These are phyloP conservation scores for Mytilinidion resinicola DNA, from an alignment of 495 filamentous ascomycete species.

Conservation along the genomic window DNA sequence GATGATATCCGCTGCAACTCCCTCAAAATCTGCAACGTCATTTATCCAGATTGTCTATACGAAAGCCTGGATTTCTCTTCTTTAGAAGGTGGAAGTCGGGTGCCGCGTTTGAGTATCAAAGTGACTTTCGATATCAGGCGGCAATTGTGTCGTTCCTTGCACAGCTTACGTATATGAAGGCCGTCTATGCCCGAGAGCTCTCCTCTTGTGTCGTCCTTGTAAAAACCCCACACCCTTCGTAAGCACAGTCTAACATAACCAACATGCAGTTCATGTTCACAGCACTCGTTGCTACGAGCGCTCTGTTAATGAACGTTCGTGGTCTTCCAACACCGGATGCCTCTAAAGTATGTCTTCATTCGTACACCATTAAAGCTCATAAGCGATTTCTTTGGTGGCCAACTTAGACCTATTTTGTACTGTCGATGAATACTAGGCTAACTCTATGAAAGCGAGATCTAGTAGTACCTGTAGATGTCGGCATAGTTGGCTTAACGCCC, in stretches of 20 bases:
- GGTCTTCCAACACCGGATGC: slow-evolving; percentile 14
- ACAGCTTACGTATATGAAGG: slow-evolving; percentile 23
- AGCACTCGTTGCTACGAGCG: slow-evolving; percentile 15
- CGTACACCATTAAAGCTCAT: no score
- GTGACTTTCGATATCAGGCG: slow-evolving; percentile 3
- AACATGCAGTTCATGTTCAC: slow-evolving; percentile 18
- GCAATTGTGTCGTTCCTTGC: slow-evolving; percentile 14
- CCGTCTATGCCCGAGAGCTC: not conserved
- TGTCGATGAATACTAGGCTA: no score
- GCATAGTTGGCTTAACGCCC: not conserved
- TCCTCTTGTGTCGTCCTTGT: slow-evolving; percentile 5
- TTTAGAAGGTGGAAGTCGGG: not conserved
- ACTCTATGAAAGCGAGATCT: not conserved
- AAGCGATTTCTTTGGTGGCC: no score
- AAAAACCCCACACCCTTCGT: slow-evolving; percentile 1
- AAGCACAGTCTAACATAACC: not conserved
- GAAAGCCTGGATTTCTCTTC: slow-evolving; percentile 13
- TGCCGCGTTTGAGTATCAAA: not conserved
- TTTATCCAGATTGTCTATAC: slow-evolving; percentile 29
- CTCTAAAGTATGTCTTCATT: slow-evolving; percentile 7
- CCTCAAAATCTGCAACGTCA: not conserved
- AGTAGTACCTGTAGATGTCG: not conserved
- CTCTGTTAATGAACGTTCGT: slow-evolving; percentile 12
- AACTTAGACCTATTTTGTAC: no score
- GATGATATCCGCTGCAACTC: slow-evolving; percentile 16